A percentile compares a stretch with the other conserved stretches of the same genome.
phyloP scores from a whole-genome alignment of 2,329 filamentous ascomycete genomes.

The Exophiala spinifera region DNA sequence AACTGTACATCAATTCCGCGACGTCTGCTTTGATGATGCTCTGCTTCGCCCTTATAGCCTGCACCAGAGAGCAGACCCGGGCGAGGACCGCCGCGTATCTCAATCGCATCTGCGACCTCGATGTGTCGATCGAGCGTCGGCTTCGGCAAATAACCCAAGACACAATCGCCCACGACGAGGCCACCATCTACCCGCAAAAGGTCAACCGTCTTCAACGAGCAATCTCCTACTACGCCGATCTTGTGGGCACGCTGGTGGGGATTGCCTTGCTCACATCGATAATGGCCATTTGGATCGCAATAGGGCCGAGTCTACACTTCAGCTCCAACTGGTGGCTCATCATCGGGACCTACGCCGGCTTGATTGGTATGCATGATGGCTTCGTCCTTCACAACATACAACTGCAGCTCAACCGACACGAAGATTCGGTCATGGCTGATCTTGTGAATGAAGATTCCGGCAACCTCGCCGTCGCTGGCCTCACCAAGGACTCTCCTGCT shows the following conservation, averaged over 20 bases:
- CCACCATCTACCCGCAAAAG: not conserved
- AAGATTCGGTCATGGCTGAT: slow-evolving; percentile 28
- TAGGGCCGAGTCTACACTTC: slow-evolving; percentile 38
- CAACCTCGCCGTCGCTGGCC: too few species aligned
- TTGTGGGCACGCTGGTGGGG: slow-evolving; percentile 40
- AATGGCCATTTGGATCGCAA: slow-evolving; percentile 38
- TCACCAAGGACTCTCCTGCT: too few species aligned
- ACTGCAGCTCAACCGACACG: too few species aligned
- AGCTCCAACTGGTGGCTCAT: slow-evolving; percentile 48
- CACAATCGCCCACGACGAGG: not conserved
- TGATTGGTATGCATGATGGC: slow-evolving; percentile 46
- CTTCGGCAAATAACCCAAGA: not conserved
- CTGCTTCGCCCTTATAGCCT: not conserved
- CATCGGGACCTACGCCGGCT: slow-evolving; percentile 49
- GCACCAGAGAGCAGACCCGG: not conserved
- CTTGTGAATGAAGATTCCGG: slow-evolving; percentile 24
- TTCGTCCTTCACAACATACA: slow-evolving; percentile 49
- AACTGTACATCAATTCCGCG: not conserved
- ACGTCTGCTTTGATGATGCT: not conserved
- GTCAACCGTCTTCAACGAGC: slow-evolving; percentile 32
- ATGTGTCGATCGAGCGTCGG: not conserved
- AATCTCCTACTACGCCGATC: slow-evolving; percentile 41
- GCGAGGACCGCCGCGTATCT: not conserved
- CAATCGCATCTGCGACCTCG: not conserved
- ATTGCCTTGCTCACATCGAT: slow-evolving; percentile 40